Evolutionary conservation across 257 asterid species (phyloP), one percentile per base, ranked within the genome.

Genomic region (Ajuga chamaepitys): DNA sequence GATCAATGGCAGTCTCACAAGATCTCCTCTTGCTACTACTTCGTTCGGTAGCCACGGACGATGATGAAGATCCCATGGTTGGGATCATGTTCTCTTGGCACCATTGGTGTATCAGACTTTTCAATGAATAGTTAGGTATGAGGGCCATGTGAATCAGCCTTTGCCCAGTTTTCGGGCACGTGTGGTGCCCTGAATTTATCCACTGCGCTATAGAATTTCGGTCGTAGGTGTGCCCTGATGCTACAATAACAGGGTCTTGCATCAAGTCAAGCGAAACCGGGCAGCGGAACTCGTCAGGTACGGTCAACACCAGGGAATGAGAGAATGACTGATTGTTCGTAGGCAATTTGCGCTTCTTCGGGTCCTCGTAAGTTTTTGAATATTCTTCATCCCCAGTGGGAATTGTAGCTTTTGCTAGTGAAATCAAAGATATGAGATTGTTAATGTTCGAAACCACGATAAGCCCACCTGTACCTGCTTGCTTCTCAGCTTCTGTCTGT

Each of bases 171-270:
- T 84, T 91, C 0, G 97, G 97, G 70, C 96, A 91, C 2, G 94
- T 86, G 62, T 81, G 86, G 55, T 91, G 91, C 21, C 97, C 97
- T 1, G 97, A 82, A 50, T 91, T 84, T 71, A 88, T 86, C 97
- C 97, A 88, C 78, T 78, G 95, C 11, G 89, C 84, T 13, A 91
- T 91, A 4, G 95, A 85, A 45, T 58, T 72, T 25, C 95, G 81
- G 52, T 91, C 97, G 55, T 86, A 90, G 10, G 96, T 91, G 75
- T 91, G 97, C 18, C 97, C 97, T 4, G 97, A 88, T 11, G 96
- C 87, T 5, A 88, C 75, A 63, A 88, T 91, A 32, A 91, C 96
- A 0, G 97, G 96, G 26, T 91, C 97, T 32, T 73, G 81, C 81
- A 91, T 91, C 83, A 91, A 74, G 72, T 90, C 95, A 2, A 91